Percentiles rank a stretch among this genome's conserved stretches.
Conservation (phyloP, 768 basidiomycete species). For the Boletus eberwhitei region DNA sequence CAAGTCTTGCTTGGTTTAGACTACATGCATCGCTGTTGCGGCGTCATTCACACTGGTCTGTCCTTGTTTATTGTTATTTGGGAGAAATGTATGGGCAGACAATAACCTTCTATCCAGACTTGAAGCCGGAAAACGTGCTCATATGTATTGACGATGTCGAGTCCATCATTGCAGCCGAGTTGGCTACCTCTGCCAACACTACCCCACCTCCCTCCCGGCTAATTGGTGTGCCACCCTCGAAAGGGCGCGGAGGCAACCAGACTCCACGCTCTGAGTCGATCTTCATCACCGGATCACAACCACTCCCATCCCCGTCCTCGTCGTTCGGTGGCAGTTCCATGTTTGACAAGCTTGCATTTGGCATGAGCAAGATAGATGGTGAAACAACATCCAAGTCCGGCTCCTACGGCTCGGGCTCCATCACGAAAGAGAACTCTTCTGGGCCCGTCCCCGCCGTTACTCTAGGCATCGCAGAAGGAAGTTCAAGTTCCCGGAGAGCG, state of each 20-base stretch:
- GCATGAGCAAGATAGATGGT: constrained; percentile 85
- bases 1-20: constrained; percentile 94
- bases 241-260: constrained; percentile 94
- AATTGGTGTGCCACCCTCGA: constrained; percentile 89
- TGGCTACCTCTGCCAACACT: constrained; percentile 42
- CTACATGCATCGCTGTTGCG: constrained; percentile 97
- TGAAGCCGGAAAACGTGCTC: constrained; percentile 98
- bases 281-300: constrained; percentile 91
- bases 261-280: constrained; percentile 81
- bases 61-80: background rate
- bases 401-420: constrained; percentile 26
- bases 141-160: constrained; percentile 98
- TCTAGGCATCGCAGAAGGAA: constrained; percentile 10
- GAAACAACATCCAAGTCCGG: constrained; percentile 36
- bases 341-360: constrained; percentile 86
- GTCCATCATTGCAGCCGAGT: constrained; percentile 81
- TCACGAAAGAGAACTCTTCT: constrained; percentile 21
- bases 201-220: constrained; percentile 53
- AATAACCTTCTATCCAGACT: constrained; percentile 46
- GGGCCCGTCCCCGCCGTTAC: constrained; percentile 16
- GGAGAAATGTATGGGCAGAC: background rate
- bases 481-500: constrained; percentile 21
- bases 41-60: constrained; percentile 91
- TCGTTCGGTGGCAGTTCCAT: constrained; percentile 67
- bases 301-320: constrained; percentile 82